These are phyloP conservation scores for Domatiomyces catenatus DNA, from an alignment of 2,329 filamentous ascomycete species.

Conservation along the genomic window DNA sequence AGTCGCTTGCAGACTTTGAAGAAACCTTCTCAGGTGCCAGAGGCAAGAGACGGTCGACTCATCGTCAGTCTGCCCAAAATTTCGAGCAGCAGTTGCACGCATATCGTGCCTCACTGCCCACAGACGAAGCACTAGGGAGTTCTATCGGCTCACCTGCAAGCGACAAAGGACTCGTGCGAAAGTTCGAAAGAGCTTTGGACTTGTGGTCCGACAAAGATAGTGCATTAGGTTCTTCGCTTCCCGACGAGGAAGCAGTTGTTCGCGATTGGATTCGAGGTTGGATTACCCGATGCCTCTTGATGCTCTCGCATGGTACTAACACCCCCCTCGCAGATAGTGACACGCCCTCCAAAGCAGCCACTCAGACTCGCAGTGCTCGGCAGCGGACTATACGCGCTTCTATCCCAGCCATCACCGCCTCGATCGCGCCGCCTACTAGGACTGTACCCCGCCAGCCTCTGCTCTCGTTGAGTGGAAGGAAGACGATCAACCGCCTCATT, in stretches of 20 bases:
- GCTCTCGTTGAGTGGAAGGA: slow-evolving; percentile 54
- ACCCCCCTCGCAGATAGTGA: slow-evolving; percentile 13
- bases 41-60: slow-evolving; percentile 22
- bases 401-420: slow-evolving; percentile 44
- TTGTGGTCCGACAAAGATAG: slow-evolving; percentile 22
- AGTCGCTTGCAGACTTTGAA: slow-evolving; percentile 55
- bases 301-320: slow-evolving; percentile 16
- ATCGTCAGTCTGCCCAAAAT: slow-evolving; percentile 11
- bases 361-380: slow-evolving; percentile 6
- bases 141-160: slow-evolving; percentile 49
- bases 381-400: slow-evolving; percentile 1
- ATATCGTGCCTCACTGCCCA: slow-evolving; percentile 43
- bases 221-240: slow-evolving; percentile 10
- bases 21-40: slow-evolving; percentile 38
- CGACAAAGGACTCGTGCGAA: slow-evolving; percentile 29
- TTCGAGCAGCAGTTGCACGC: slow-evolving; percentile 19
- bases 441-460: slow-evolving; percentile 38
- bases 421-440: slow-evolving; percentile 35
- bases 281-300: slow-evolving; percentile 17
- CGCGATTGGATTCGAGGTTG: slow-evolving; percentile 18
- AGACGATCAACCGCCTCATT: slow-evolving; percentile 65
- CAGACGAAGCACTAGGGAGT: slow-evolving; percentile 77
- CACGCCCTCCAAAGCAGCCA: slow-evolving; percentile 9
- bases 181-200: slow-evolving; percentile 25
- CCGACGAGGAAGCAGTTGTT: slow-evolving; percentile 12